Evolutionary conservation across 306 rosid species (phyloP).

Genomic region (Urtica urens): DNA sequence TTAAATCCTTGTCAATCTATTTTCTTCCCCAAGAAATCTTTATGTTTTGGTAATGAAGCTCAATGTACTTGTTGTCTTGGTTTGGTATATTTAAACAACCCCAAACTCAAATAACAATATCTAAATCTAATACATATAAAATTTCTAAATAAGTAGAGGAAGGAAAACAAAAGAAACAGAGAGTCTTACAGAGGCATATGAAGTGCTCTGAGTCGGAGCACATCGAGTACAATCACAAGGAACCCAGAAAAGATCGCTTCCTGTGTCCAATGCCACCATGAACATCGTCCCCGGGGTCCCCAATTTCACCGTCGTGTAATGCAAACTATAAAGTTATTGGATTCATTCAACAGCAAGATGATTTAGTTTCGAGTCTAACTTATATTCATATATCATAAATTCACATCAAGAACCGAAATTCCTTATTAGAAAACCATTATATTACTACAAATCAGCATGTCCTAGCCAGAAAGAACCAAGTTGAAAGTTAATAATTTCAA

Average conservation of each 20-base stretch:
- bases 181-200: constrained; percentile 50
- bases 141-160: neutral
- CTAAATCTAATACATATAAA: neutral
- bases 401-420: too few relatives aligned
- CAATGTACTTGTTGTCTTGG: too few relatives aligned
- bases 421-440: too few relatives aligned
- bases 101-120: neutral
- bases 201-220: constrained; percentile 47
- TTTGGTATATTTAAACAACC: too few relatives aligned
- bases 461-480: constrained; percentile 10
- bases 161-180: neutral
- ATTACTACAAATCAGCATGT: too few relatives aligned
- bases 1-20: too few relatives aligned
- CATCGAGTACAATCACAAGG: constrained; percentile 86
- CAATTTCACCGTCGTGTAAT: constrained; percentile 75
- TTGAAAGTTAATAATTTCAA: neutral
- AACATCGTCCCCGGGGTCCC: constrained; percentile 93
- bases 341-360: too few relatives aligned
- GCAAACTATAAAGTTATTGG: constrained; percentile 56
- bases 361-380: too few relatives aligned
- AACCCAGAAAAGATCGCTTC: constrained; percentile 91
- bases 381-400: too few relatives aligned
- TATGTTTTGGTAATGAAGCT: too few relatives aligned
- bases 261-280: constrained; percentile 93
- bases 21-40: too few relatives aligned